Base-by-base conservation (phyloP, 768 basidiomycete species). In the Crucibulum laeve region DNA sequence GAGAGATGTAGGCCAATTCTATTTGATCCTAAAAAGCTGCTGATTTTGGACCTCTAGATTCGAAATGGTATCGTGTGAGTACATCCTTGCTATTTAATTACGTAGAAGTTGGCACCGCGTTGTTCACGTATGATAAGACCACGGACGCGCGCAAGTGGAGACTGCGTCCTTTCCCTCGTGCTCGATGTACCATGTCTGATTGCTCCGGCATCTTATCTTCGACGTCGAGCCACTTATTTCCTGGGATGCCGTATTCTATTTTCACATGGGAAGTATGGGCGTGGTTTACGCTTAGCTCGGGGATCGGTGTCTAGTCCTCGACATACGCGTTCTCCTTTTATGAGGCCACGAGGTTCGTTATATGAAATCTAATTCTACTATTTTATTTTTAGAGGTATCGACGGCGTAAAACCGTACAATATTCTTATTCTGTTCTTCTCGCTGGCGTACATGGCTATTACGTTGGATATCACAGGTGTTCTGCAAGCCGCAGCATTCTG, bases 351-450 rank as follows among this genome's bases (percentile, higher is more conserved):
- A n/a, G n/a, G n/a, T 30, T 30, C 28, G 8, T 8, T 30, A 30
- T 30, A n/a, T 30, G n/a, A 30, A 30, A 8, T 8, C 8, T 30
- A 30, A 8, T 30, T 30, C n/a, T 37, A 13, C 19, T 13, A 37
- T 10, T 3, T n/a, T 37, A 19, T 11, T 1, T 10, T 2, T 24
- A 61, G 57, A 17, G 55, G 53, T 5, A 62, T 52, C 15, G 79
- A 80, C 41, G 85, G 86, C 3, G 74, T 92, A 10, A 74, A 82
- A 46, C 91, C 91, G 0, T 84, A 89, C 53, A 85, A 91, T 58
- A 89, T 94, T 48, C 76, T 94, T 60, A 86, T 86, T 15, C 64
- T 94, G 1, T 93, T 94, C 63, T 78, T 87, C 52, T 85, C 83
- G 2, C 69, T 93, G 34, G 87, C 90, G 0, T 92, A 92, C 62